These are phyloP conservation scores for Spiraea crenata DNA, from an alignment of 331 rosid genomes.

Conservation along the genomic window DNA sequence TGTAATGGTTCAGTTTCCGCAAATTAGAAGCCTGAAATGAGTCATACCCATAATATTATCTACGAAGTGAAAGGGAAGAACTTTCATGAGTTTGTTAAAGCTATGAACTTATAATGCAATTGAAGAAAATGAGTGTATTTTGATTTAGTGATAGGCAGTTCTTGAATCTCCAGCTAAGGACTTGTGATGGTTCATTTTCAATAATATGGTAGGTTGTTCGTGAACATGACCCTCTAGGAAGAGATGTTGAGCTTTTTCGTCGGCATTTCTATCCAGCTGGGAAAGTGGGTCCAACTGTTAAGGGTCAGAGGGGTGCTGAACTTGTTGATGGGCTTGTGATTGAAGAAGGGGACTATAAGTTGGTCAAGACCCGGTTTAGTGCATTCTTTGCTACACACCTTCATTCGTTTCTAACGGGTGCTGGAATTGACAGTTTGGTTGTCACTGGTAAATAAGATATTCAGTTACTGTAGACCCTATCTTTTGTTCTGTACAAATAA, in stretches of 20 bases:
- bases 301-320: slow-evolving; percentile 74
- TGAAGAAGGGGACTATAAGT: slow-evolving; percentile 76
- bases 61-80: background rate
- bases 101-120: background rate
- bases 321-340: slow-evolving; percentile 72
- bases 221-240: slow-evolving; percentile 79
- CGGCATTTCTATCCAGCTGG: slow-evolving; percentile 52
- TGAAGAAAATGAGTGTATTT: background rate
- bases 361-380: slow-evolving; percentile 88
- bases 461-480: slow-evolving; percentile 1
- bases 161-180: background rate
- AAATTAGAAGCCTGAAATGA: no score
- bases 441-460: slow-evolving; percentile 52
- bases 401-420: slow-evolving; percentile 65
- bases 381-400: slow-evolving; percentile 85
- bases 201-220: slow-evolving; percentile 58
- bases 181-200: background rate
- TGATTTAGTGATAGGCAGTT: background rate
- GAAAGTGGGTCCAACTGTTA: slow-evolving; percentile 49
- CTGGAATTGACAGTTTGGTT: slow-evolving; percentile 59
- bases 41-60: background rate
- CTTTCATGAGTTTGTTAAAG: background rate
- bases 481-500: background rate
- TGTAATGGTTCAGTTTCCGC: no score
- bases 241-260: slow-evolving; percentile 88